These are phyloP conservation scores for Gomphus bonarii DNA, from an alignment of 1,284 basidiomycete genomes.

Conservation along the genomic window DNA sequence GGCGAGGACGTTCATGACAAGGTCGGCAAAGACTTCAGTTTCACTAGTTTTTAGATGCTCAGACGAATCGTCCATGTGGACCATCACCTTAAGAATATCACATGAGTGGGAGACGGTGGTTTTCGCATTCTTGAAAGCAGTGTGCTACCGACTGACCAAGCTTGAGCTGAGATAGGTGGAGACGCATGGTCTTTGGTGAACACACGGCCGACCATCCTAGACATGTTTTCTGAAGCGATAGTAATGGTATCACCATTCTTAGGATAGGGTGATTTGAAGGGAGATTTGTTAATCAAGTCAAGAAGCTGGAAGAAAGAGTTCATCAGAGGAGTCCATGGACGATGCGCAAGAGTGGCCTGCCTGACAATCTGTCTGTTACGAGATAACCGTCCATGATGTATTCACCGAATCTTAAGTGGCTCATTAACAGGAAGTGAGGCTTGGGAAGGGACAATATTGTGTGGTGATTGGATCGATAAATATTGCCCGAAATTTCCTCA, in stretches of 20 bases:
- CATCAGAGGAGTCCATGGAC: too few relatives aligned
- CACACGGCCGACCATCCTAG: slow-evolving; percentile 27
- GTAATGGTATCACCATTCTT: slow-evolving; percentile 43
- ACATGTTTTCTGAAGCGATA: slow-evolving; percentile 51
- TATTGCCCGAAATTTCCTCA: too few relatives aligned
- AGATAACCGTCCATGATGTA: too few relatives aligned
- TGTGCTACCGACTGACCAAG: slow-evolving; percentile 57
- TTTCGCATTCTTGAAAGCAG: slow-evolving; percentile 46
- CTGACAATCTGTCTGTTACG: too few relatives aligned
- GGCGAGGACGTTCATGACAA: slow-evolving; percentile 46
- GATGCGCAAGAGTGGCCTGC: too few relatives aligned
- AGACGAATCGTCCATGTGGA: slow-evolving; percentile 46
- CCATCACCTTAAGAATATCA: slow-evolving; percentile 49
- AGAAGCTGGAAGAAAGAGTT: too few relatives aligned
- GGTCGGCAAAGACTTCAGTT: slow-evolving; percentile 33
- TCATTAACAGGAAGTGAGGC: too few relatives aligned
- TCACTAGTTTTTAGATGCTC: slow-evolving; percentile 45
- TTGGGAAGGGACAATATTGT: too few relatives aligned
- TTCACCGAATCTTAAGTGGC: too few relatives aligned
- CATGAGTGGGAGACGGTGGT: slow-evolving; percentile 49
- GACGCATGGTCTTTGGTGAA: slow-evolving; percentile 39
- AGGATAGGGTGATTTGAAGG: slow-evolving; percentile 37
- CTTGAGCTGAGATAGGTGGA: slow-evolving; percentile 44
- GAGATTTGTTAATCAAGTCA: slow-evolving; percentile 21
- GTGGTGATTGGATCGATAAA: too few relatives aligned